Evolutionary conservation across 75 land plant species (phyloP).

Genomic region (Pinus albicaulis): DNA sequence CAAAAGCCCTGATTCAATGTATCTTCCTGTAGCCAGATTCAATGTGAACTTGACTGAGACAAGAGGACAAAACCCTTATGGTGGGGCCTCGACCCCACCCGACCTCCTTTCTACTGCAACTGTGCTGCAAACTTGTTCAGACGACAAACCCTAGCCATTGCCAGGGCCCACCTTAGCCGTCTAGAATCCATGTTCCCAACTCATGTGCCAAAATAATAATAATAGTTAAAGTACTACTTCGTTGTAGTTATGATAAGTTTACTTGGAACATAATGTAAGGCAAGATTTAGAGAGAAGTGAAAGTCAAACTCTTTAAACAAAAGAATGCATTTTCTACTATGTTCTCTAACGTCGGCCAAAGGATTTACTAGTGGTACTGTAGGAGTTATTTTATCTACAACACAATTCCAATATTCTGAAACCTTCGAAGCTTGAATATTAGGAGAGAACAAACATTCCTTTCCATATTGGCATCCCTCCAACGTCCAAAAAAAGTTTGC

Average conservation of each 20-base stretch:
- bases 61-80: no score
- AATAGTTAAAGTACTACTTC: background rate
- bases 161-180: no score
- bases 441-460: conserved; percentile 53
- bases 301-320: conserved; percentile 50
- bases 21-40: no score
- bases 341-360: conserved; percentile 26
- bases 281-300: conserved; percentile 38
- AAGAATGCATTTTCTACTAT: conserved; percentile 26
- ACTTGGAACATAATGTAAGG: conserved; percentile 18
- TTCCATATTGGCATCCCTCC: conserved; percentile 70
- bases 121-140: no score
- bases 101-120: no score
- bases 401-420: background rate
- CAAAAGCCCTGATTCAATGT: no score
- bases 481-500: conserved; percentile 57
- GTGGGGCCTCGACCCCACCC: no score
- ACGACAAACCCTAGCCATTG: no score
- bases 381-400: conserved; percentile 35
- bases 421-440: conserved; percentile 13
- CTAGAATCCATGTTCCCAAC: no score
- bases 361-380: conserved; percentile 22
- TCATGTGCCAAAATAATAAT: no score
- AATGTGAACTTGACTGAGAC: no score
- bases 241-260: conserved; percentile 42